Conservation (phyloP, 352 stramenopile genomes). For the Globisporangium paddicum region DNA sequence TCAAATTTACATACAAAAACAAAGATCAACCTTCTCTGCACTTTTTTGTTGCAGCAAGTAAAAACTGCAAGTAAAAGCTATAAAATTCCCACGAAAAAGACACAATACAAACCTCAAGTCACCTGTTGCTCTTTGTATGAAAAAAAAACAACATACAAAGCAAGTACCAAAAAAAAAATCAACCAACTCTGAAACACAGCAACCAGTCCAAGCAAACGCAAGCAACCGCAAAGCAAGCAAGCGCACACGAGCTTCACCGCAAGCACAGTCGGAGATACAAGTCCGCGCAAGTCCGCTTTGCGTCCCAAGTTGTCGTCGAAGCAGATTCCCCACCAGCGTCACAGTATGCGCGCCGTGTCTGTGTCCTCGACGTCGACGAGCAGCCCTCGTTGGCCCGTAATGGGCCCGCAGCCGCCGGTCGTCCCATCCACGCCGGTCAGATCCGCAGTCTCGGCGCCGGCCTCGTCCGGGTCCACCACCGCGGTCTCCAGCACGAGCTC, state of each 20-base stretch:
- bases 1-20: background rate
- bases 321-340: background rate
- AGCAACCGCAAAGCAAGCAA: background rate
- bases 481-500: slow-evolving; percentile 7
- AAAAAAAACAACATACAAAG: no score
- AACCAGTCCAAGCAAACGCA: no score
- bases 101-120: slow-evolving; percentile 4
- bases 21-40: background rate
- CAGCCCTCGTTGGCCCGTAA: background rate
- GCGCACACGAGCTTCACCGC: background rate
- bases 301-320: background rate
- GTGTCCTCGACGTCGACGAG: background rate
- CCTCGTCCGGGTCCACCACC: slow-evolving; percentile 4
- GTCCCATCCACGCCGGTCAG: background rate
- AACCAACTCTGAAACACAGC: slow-evolving; percentile 10
- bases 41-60: background rate
- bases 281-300: no score
- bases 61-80: background rate
- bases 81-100: background rate
- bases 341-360: background rate
- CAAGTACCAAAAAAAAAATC: no score
- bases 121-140: background rate
- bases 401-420: background rate
- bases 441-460: background rate
- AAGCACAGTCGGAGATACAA: background rate